Evolutionary conservation across 2,329 filamentous ascomycete genomes (phyloP).

Genomic region (Penicillium psychrosexuale): DNA sequence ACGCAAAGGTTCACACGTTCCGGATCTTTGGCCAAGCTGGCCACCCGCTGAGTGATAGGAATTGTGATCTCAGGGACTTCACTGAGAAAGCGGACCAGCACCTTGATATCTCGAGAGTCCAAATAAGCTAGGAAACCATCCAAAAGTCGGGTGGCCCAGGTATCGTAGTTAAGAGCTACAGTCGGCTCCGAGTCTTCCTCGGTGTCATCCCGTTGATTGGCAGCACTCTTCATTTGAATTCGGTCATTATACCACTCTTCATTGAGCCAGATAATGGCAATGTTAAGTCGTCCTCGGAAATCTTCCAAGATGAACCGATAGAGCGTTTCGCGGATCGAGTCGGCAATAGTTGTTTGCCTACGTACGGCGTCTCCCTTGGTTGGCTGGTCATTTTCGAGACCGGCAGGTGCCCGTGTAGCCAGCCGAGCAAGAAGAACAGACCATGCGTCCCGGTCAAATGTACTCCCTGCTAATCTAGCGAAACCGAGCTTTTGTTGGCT

Average conservation of each 20-base stretch:
- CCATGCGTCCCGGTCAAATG: constrained; percentile 85
- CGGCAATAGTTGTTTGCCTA: constrained; percentile 44
- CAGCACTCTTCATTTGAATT: constrained; percentile 49
- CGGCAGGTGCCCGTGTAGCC: constrained; percentile 72
- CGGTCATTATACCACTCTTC: constrained; percentile 98
- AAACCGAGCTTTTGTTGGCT: constrained; percentile 65
- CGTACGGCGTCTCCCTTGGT: constrained; percentile 27
- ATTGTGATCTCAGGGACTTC: constrained; percentile 79
- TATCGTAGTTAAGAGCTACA: constrained; percentile 64
- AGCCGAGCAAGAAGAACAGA: constrained; percentile 81
- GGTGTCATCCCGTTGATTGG: constrained; percentile 40
- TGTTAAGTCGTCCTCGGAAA: constrained; percentile 82
- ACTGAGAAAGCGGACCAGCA: constrained; percentile 84
- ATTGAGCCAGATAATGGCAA: constrained; percentile 89
- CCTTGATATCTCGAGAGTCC: constrained; percentile 77
- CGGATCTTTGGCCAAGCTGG: constrained; percentile 60
- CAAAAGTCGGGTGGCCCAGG: constrained; percentile 75
- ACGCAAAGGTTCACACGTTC: constrained; percentile 60
- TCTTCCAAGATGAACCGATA: constrained; percentile 88
- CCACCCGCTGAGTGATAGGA: constrained; percentile 69
- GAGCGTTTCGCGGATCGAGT: constrained; percentile 73
- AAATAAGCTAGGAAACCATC: constrained; percentile 87
- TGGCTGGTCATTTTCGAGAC: constrained; percentile 55
- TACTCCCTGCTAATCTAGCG: constrained; percentile 77
- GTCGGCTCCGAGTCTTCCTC: constrained; percentile 47